These are phyloP conservation scores for Chenopodium album DNA, from an alignment of 148 eudicot genomes.

Conservation along the genomic window DNA sequence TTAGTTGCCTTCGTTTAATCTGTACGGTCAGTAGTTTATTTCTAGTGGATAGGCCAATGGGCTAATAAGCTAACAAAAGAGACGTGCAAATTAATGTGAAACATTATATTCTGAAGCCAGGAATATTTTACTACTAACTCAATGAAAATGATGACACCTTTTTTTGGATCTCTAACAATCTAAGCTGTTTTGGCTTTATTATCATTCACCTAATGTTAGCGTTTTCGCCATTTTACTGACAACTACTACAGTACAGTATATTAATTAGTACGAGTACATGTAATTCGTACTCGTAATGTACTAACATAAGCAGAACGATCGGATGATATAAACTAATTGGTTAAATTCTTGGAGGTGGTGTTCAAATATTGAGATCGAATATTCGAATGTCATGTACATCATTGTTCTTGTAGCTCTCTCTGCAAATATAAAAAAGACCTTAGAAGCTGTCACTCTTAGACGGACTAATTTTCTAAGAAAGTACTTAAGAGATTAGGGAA, in stretches of 20 bases:
- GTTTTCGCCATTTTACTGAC: background rate
- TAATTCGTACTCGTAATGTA: too few species aligned
- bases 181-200: slow-evolving; percentile 23
- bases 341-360: too few species aligned
- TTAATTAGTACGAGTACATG: too few species aligned
- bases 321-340: too few species aligned
- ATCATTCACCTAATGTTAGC: background rate
- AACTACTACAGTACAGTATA: background rate
- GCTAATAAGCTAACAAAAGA: slow-evolving; percentile 34
- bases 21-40: slow-evolving; percentile 18
- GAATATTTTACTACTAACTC: slow-evolving; percentile 13
- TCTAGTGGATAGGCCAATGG: slow-evolving; percentile 39
- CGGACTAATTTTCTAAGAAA: too few species aligned
- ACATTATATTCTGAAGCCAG: slow-evolving; percentile 23
- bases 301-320: background rate
- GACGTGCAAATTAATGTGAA: slow-evolving; percentile 76
- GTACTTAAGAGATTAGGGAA: too few species aligned
- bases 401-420: too few species aligned
- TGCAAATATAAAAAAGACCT: too few species aligned
- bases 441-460: too few species aligned
- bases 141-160: slow-evolving; percentile 16
- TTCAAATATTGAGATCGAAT: too few species aligned
- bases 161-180: slow-evolving; percentile 26
- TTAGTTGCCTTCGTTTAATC: background rate
- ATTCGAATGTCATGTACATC: too few species aligned